Evolutionary conservation across 805 yeast species (phyloP).

Genomic region (Teunomyces tritomae): DNA sequence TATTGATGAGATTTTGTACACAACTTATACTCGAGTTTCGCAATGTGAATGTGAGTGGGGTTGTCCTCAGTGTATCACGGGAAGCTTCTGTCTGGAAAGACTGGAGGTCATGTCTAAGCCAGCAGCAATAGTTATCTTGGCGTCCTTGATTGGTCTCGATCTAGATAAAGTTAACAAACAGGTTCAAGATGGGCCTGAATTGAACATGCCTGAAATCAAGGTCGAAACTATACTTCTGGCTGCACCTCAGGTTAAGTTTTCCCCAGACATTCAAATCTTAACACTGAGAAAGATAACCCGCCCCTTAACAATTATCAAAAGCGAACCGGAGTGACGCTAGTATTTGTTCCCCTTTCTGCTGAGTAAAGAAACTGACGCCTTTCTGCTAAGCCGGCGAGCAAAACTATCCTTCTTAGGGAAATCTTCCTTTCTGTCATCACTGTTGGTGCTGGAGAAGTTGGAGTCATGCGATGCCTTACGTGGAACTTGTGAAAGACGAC

Average conservation of each 20-base stretch:
- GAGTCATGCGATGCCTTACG: slow-evolving; percentile 23
- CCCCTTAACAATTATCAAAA: neutral
- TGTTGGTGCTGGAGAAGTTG: slow-evolving; percentile 14
- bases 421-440: slow-evolving; percentile 12
- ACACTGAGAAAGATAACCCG: slow-evolving; percentile 15
- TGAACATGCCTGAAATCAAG: slow-evolving; percentile 62
- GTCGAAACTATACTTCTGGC: slow-evolving; percentile 69
- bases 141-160: slow-evolving; percentile 54
- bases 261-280: slow-evolving; percentile 51
- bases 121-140: slow-evolving; percentile 72
- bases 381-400: slow-evolving; percentile 31
- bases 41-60: slow-evolving; percentile 75
- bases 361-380: slow-evolving; percentile 29
- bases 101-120: slow-evolving; percentile 83
- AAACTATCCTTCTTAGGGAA: slow-evolving; percentile 24
- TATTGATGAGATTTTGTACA: slow-evolving; percentile 60
- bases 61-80: slow-evolving; percentile 85
- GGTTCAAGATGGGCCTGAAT: slow-evolving; percentile 71
- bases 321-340: slow-evolving; percentile 4
- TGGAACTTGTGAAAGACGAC: slow-evolving; percentile 12
- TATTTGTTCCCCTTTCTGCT: slow-evolving; percentile 14
- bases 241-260: slow-evolving; percentile 53
- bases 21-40: slow-evolving; percentile 57
- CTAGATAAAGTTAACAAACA: slow-evolving; percentile 41
- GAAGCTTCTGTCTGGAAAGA: slow-evolving; percentile 75